These are phyloP conservation scores for Sonneratia alba DNA, from an alignment of 345 rosid genomes.

Conservation along the genomic window DNA sequence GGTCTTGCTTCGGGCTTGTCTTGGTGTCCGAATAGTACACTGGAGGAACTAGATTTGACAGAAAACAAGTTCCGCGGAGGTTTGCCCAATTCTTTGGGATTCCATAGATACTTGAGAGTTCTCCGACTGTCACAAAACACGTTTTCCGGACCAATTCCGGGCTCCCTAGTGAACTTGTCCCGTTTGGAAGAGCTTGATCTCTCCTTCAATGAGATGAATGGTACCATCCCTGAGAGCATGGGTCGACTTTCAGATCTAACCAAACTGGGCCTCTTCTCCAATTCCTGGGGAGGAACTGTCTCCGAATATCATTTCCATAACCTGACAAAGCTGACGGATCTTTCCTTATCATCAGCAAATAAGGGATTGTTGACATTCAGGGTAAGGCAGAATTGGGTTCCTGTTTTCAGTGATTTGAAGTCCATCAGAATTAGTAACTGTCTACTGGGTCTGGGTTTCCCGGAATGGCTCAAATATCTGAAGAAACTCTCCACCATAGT, in stretches of 20 bases:
- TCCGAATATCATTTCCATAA: slow-evolving; percentile 9
- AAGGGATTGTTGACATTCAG: slow-evolving; percentile 1
- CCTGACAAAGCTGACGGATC: slow-evolving; percentile 6
- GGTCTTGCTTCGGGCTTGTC: slow-evolving; percentile 8
- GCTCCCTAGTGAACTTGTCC: slow-evolving; percentile 14
- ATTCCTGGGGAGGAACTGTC: slow-evolving; percentile 19
- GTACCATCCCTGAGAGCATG: slow-evolving; percentile 17
- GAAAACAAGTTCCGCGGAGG: neutral
- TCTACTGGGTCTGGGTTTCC: slow-evolving; percentile 18
- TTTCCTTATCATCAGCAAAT: slow-evolving; percentile 3
- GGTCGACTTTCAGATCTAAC: slow-evolving; percentile 16
- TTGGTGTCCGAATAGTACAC: neutral
- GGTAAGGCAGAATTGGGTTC: slow-evolving; percentile 14
- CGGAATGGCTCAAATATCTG: slow-evolving; percentile 18
- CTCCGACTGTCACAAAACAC: slow-evolving; percentile 7
- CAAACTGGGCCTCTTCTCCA: slow-evolving; percentile 7
- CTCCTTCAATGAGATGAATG: slow-evolving; percentile 15
- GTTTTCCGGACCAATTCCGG: slow-evolving; percentile 18
- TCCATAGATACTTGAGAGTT: neutral
- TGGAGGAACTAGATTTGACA: slow-evolving; percentile 6
- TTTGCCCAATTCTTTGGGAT: slow-evolving; percentile 15
- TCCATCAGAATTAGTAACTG: neutral
- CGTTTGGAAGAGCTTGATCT: slow-evolving; percentile 11
- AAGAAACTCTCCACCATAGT: slow-evolving; percentile 1
- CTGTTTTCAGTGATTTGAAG: slow-evolving; percentile 5